Evolutionary conservation across 2,329 filamentous ascomycete genomes (phyloP).

Genomic region (Escovopsis weberi): DNA sequence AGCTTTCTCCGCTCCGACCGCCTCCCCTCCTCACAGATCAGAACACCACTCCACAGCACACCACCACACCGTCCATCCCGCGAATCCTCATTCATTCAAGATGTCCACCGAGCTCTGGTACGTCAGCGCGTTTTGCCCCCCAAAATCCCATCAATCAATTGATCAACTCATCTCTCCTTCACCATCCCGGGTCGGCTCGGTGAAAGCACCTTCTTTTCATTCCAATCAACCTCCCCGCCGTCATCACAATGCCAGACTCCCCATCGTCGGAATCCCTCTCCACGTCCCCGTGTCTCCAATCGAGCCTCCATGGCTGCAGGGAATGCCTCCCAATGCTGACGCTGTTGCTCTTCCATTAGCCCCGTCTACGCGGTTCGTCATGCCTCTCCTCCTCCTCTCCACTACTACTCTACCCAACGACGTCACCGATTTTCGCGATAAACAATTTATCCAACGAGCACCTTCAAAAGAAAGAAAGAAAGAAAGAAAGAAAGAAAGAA

Average conservation of each 20-base stretch:
- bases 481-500: too few relatives aligned
- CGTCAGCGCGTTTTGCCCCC: slow-evolving; percentile 7
- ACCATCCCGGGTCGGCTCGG: background rate
- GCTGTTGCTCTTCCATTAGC: background rate
- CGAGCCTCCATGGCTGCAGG: too few relatives aligned
- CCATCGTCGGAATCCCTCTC: background rate
- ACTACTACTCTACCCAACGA: background rate
- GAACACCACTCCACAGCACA: background rate
- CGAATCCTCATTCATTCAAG: slow-evolving; percentile 1
- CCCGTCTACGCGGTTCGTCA: slow-evolving; percentile 8
- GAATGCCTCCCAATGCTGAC: too few relatives aligned
- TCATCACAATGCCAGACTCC: slow-evolving; percentile 2
- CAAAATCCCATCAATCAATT: background rate
- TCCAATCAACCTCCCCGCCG: background rate
- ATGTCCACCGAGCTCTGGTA: slow-evolving; percentile 8
- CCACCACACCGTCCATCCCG: too few relatives aligned
- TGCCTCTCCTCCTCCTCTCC: background rate
- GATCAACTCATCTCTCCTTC: too few relatives aligned
- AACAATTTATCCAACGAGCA: too few relatives aligned
- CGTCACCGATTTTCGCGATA: slow-evolving; percentile 1
- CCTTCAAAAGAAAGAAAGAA: too few relatives aligned
- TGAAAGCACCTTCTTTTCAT: background rate
- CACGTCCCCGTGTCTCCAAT: background rate
- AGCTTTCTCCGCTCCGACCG: background rate
- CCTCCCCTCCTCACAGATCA: background rate